A percentile compares a stretch with the other conserved stretches of the same genome.
Evolutionary conservation across 1,284 basidiomycete species (phyloP).

Genomic region (Trametes hirsuta): DNA sequence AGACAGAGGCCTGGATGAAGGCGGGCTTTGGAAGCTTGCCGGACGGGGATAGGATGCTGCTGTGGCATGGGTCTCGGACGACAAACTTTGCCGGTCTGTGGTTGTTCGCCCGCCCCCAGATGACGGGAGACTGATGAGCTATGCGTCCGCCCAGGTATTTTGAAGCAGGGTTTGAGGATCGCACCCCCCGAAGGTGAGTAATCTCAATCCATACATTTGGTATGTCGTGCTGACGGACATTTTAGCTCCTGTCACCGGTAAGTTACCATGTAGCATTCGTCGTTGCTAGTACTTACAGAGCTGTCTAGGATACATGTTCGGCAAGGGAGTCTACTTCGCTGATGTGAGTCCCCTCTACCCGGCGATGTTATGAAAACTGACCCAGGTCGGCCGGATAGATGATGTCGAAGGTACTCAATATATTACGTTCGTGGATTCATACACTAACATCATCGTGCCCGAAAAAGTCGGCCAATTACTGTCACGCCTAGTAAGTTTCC

Average conservation of each 20-base stretch:
- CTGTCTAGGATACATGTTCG: slow-evolving; percentile 60
- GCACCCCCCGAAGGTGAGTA: slow-evolving; percentile 64
- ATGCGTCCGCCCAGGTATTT: slow-evolving; percentile 45
- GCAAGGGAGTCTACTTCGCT: slow-evolving; percentile 71
- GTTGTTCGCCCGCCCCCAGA: not conserved
- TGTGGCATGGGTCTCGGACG: slow-evolving; percentile 70
- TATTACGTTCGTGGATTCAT: not conserved
- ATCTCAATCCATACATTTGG: not conserved
- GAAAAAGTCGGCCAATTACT: slow-evolving; percentile 59
- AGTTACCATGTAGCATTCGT: not conserved
- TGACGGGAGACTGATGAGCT: not conserved
- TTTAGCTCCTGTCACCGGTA: slow-evolving; percentile 53
- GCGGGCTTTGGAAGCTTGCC: slow-evolving; percentile 48
- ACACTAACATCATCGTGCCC: not conserved
- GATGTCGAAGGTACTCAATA: slow-evolving; percentile 56
- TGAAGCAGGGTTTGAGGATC: slow-evolving; percentile 68
- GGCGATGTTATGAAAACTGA: not conserved
- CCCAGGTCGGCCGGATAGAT: slow-evolving; percentile 42
- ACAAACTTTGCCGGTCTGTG: slow-evolving; percentile 62
- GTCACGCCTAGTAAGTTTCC: slow-evolving; percentile 50
- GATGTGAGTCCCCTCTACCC: slow-evolving; percentile 48
- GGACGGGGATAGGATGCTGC: slow-evolving; percentile 57
- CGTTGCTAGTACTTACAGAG: not conserved
- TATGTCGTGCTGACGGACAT: not conserved
- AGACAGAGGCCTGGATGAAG: slow-evolving; percentile 56